Base-by-base conservation (phyloP, 208 protist genomes). In the Acanthamoeba castellanii region DNA sequence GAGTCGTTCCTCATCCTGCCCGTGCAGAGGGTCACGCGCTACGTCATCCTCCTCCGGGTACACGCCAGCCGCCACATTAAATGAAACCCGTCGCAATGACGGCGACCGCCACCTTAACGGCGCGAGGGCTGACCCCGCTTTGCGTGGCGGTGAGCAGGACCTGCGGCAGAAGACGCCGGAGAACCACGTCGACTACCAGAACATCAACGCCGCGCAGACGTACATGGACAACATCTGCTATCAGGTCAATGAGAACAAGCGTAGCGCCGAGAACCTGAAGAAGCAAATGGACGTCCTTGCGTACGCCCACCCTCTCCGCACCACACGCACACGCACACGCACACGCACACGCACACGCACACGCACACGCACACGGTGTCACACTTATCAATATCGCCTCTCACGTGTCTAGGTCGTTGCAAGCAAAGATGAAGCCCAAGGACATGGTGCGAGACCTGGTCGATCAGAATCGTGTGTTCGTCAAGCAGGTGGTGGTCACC, bases 161-260 rank as follows among this genome's bases (percentile, higher is more conserved):
- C 37, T 91, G 30, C 34, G 16, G 50, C 8, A 91, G 25, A 91
- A 91, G 37, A 91, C 84, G 32, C 50, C 57, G 42, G 84, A 91
- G 59, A 50, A 91, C 18, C 84, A 91, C 42, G 30, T 70, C 14
- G 84, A 91, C 57, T 91, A 91, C n/a, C 27, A 64, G 14, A 70
- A 42, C 84, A 91, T 91, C 84, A 70, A 37, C 22, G 84, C 84
- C 3, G 84, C 84, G 47, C 84, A 91, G 25, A 42, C 50, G 27
- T 91, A 91, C 84, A 91, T 91, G 84, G 84, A 91, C 84, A 91
- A 47, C 55, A 91, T 91, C 8, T 91, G 84, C 42, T 52, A 70
- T 16, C 57, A 64, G 59, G 84, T 91, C 50, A 91, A 91, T 22
- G 84, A 91, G 42, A 91, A 91, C 59, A 91, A 91, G 57, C 50